Conservation (phyloP, 2,329 filamentous ascomycete genomes). For the Phaeophleospora eucalypticola region DNA sequence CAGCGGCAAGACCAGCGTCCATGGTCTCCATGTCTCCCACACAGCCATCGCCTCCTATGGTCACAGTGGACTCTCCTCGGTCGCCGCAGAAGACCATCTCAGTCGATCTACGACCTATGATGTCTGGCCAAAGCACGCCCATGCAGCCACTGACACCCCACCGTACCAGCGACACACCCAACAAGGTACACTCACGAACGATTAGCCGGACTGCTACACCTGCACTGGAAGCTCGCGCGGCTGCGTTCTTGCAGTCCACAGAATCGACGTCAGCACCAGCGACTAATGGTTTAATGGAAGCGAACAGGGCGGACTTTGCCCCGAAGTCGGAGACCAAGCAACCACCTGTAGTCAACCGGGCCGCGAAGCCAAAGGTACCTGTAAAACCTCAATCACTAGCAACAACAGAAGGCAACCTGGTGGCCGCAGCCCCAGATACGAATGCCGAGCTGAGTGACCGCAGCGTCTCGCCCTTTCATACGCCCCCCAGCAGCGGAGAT, state of each 20-base stretch:
- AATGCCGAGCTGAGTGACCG: conserved; percentile 39
- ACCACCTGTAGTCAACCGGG: conserved; percentile 75
- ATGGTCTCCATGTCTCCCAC: conserved; percentile 45
- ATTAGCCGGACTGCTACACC: conserved; percentile 42
- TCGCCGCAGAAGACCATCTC: conserved; percentile 50
- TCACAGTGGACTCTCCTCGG: conserved; percentile 65
- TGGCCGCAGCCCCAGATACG: conserved; percentile 40
- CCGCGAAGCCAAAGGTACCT: conserved; percentile 69
- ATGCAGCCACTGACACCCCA: conserved; percentile 21
- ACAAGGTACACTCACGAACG: conserved; percentile 33
- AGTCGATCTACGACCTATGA: conserved; percentile 14
- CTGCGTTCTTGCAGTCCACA: conserved; percentile 31
- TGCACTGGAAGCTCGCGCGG: conserved; percentile 37
- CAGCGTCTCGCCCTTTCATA: conserved; percentile 74
- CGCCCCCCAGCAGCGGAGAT: conserved; percentile 71
- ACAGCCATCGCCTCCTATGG: conserved; percentile 57
- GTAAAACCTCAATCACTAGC: conserved; percentile 26
- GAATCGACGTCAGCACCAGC: conserved; percentile 11
- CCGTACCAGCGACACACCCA: conserved; percentile 26
- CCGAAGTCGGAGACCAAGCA: conserved; percentile 36
- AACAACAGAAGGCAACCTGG: conserved; percentile 22
- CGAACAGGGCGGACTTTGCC: conserved; percentile 2
- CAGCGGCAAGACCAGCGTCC: conserved; percentile 43
- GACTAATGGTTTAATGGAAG: conserved; percentile 1
- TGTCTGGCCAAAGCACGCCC: conserved; percentile 8